phyloP scores from a whole-genome alignment of 352 stramenopile species.

The Globisporangium polare region DNA sequence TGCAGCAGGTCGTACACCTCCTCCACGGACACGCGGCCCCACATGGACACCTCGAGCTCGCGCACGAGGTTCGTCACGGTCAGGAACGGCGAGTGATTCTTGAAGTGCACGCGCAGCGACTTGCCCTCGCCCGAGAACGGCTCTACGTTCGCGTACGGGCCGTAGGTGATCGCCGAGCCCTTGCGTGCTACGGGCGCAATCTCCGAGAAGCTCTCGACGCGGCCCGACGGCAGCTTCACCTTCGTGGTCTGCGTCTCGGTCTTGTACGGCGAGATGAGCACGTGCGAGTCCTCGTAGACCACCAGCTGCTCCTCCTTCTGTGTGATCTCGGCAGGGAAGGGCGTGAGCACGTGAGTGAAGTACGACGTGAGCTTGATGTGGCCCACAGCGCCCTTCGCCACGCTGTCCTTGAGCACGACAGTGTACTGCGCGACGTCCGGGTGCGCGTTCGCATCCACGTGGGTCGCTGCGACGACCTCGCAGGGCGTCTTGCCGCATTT shows the following conservation, averaged over 20 bases:
- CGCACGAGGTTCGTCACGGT: conserved; percentile 81
- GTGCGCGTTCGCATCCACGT: conserved; percentile 23
- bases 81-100: conserved; percentile 85
- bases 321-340: conserved; percentile 71
- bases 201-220: conserved; percentile 67
- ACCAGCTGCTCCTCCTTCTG: conserved; percentile 86
- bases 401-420: conserved; percentile 61
- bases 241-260: conserved; percentile 83
- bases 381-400: conserved; percentile 43
- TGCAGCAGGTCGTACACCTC: conserved; percentile 87
- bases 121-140: conserved; percentile 32
- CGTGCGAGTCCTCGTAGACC: conserved; percentile 60
- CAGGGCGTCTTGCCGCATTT: conserved; percentile 73
- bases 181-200: conserved; percentile 60
- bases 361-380: conserved; percentile 75
- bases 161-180: conserved; percentile 73
- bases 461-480: conserved; percentile 49
- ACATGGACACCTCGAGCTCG: conserved; percentile 90
- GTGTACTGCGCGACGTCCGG: conserved; percentile 54
- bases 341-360: conserved; percentile 76
- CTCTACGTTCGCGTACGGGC: conserved; percentile 65
- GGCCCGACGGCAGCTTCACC: conserved; percentile 74
- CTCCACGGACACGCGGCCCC: conserved; percentile 84
- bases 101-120: conserved; percentile 71
- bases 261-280: conserved; percentile 68